Base-by-base conservation (phyloP, 495 filamentous ascomycete species). In the Chaetomium cochliodes region DNA sequence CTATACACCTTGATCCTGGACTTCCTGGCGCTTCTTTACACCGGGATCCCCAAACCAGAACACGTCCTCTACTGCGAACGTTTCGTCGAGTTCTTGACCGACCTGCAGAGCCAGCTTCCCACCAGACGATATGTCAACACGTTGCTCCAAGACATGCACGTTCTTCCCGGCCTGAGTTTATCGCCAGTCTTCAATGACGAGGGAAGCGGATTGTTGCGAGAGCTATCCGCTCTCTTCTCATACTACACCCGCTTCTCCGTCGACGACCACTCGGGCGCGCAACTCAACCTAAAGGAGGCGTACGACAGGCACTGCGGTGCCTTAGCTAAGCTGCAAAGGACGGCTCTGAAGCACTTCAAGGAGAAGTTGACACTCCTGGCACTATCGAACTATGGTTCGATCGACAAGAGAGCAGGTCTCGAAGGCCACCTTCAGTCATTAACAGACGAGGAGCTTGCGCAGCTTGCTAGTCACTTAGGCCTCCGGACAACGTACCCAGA, bases 91-190 rank as follows among this genome's bases (percentile, higher is more conserved):
- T 86, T 98, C 26, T 78, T 98, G 65, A 88, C 90, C 4, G 94
- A 99, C 73, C 79, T 99, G 23, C 85, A 93, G 74, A 96, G 93
- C 70, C 94, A 99, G 72, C 81, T 97, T 49, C 94, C 94, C 20
- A 99, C 94, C 5, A 84, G 94, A 69, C 86, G 96, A 76, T 97
- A 97, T 70, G 90, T 96, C 70, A 98, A 97, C 74, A 87, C 91
- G 2, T 81, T 99, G 25, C 74, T 97, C n/a, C 88, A 90, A 70
- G 96, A 99, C 74, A 79, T 98, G 39, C 92, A 98, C 67, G 73
- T 96, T n/a, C 76, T 96, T 26, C 81, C 94, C 9, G 84, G 90
- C n/a, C 86, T 96, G 64, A 85, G 81, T 61, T 80, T 96, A 30
- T 96, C 92, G 0, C 88, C 88, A 18, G 71, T 93, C 55, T 97